Evolutionary conservation across 768 basidiomycete genomes (phyloP), one percentile per base, ranked within the genome.

Genomic region (Rhizopogon salebrosus): DNA sequence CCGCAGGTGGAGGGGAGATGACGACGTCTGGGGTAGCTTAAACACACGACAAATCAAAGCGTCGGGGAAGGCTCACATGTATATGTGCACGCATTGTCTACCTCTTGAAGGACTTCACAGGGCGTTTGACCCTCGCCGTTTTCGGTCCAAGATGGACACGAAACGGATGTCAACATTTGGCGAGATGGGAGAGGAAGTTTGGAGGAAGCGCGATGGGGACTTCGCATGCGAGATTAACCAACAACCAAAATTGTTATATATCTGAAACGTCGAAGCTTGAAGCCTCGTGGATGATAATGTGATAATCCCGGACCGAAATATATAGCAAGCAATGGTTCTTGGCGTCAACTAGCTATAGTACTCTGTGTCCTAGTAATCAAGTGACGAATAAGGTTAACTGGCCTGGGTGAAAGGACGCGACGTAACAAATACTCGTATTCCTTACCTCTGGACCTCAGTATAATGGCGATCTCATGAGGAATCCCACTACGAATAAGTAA

Each of bases 61-160:
- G 40, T 23, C 29, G 20, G 13, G 43, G 16, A 37, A 22, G 3
- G 36, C 62, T 58, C 29, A 63, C 64, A 67, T 36, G 1, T 24
- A 18, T 26, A 2, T 11, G 53, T 42, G 20, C 67, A 67, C 3
- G 57, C 42, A 9, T 59, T 58, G 4, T 61, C 62, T 24, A 68
- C 58, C 13, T 50, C 51, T 35, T 60, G 54, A 38, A 61, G 62
- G 3, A 41, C 42, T 14, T 16, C 24, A 18, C 59, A 68, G 20
- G 66, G 63, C 6, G 3, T 16, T 31, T 60, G 56, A 6, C 10
- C 55, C 2, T 41, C 11, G 38, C 56, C 55, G 37, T 43, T 66
- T 60, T 51, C 54, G 6, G 14, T 5, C 23, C 29, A 27, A n/a
- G 38, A 48, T 1, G 49, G n/a, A 40, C 66, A 66, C 13, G 10